Evolutionary conservation across 306 rosid genomes (phyloP).

Genomic region (Comarum palustre): DNA sequence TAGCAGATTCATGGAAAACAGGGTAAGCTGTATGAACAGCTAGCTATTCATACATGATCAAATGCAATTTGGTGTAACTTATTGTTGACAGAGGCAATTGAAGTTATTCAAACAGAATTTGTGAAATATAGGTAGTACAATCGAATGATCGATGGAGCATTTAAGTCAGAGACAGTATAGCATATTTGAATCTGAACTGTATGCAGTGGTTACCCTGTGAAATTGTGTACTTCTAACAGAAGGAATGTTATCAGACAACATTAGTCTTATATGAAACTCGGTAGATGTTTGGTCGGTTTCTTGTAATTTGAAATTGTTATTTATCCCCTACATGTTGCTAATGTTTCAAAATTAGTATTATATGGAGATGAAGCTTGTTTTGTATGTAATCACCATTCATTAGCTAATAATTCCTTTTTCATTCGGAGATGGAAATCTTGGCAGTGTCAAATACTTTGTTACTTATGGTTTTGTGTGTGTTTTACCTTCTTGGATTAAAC

Average conservation of each 20-base stretch:
- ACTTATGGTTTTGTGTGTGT: background rate
- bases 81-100: background rate
- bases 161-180: background rate
- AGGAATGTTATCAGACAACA: background rate
- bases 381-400: background rate
- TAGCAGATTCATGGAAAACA: background rate
- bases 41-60: background rate
- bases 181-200: background rate
- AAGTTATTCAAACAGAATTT: background rate
- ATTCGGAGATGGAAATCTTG: background rate
- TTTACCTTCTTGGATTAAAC: background rate
- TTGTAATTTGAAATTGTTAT: background rate
- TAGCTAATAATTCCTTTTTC: slow-evolving; percentile 1
- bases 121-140: background rate
- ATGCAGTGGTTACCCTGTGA: background rate
- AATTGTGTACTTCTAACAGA: background rate
- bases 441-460: background rate
- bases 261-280: background rate
- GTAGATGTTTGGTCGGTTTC: background rate
- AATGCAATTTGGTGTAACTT: background rate
- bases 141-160: background rate
- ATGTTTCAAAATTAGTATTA: background rate
- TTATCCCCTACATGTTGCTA: background rate
- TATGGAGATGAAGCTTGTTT: background rate
- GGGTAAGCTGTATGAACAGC: background rate